These are phyloP conservation scores for Synchytrium microbalum DNA, from an alignment of 371 early-diverging fungal genomes.

Conservation along the genomic window DNA sequence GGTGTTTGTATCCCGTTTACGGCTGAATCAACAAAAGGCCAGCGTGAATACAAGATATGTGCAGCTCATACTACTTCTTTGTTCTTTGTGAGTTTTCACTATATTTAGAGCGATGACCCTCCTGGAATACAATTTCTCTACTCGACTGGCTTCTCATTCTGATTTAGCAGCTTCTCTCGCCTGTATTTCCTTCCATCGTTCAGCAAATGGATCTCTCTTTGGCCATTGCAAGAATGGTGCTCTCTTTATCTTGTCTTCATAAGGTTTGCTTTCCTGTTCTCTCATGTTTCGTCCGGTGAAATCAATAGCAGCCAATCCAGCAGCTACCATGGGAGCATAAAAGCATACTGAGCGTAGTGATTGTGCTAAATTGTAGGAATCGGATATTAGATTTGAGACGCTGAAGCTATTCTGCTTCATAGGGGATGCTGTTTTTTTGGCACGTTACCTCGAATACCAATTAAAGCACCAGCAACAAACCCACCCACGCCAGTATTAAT, in stretches of 20 bases:
- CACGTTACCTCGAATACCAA: background rate
- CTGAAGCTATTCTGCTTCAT: too few species aligned
- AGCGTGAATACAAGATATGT: too few species aligned
- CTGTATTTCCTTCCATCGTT: slow-evolving; percentile 14
- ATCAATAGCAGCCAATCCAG: background rate
- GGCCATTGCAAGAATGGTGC: slow-evolving; percentile 7
- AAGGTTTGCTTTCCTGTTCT: background rate
- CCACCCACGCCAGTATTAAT: slow-evolving; percentile 7
- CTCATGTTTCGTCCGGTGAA: background rate
- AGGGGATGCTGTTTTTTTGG: too few species aligned
- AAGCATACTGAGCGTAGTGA: background rate
- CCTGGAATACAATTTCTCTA: too few species aligned
- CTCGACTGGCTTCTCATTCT: too few species aligned
- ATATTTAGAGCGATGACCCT: too few species aligned
- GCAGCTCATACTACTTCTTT: too few species aligned
- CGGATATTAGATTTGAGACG: too few species aligned
- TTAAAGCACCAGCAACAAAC: slow-evolving; percentile 1
- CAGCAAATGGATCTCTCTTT: slow-evolving; percentile 14
- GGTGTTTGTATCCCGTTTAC: too few species aligned
- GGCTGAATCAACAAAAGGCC: too few species aligned
- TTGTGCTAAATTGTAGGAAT: background rate
- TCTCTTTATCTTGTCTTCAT: background rate
- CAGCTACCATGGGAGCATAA: background rate
- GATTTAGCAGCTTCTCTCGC: slow-evolving; percentile 3
- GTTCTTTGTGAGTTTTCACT: too few species aligned